Base-by-base conservation (phyloP, 1,284 basidiomycete species). In the Golubevia pallescens region DNA sequence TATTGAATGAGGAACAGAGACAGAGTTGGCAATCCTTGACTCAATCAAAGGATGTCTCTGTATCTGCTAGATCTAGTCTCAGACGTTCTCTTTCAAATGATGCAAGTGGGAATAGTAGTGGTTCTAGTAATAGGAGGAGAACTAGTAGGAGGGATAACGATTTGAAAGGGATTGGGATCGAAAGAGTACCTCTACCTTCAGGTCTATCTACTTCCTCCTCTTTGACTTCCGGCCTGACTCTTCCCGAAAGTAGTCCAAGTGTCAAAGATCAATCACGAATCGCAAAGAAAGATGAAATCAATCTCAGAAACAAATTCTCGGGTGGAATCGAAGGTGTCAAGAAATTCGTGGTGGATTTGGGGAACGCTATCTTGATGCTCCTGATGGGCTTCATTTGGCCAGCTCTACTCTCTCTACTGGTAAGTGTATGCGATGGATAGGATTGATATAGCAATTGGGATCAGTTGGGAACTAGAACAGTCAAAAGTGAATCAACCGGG, bases 1-100 rank as follows among this genome's bases (percentile, higher is more conserved):
- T 38, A 61, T 16, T 58, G n/a, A 23, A n/a, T 28, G 20, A 63
- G 13, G 20, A 21, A 61, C 8, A 63, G 24, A 38, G 61, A 14
- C 6, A 7, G 32, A 16, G 63, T 52, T 38, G 63, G 63, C 34
- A 38, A 10, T 38, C 34, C 10, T 38, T 38, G 34, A 38, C 34
- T 38, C 34, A 38, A 38, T 38, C 34, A 5, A 4, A 38, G 10
- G 5, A 38, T 38, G 34, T 4, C 10, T 38, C 34, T 10, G 10
- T 38, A 4, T 38, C 34, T 38, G 3, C 34, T 5, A 38, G 34
- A 38, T 38, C 34, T 38, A 38, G 34, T 38, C 34, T 38, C 34
- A 38, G 34, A 10, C n/a, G n/a, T n/a, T n/a, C n/a, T n/a, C n/a
- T n/a, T n/a, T n/a, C n/a, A n/a, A 38, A 38, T 38, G 3, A 4